Percentiles rank a stretch among this genome's conserved stretches.
phyloP scores from a whole-genome alignment of 768 basidiomycete genomes.

The Mycena galopus region DNA sequence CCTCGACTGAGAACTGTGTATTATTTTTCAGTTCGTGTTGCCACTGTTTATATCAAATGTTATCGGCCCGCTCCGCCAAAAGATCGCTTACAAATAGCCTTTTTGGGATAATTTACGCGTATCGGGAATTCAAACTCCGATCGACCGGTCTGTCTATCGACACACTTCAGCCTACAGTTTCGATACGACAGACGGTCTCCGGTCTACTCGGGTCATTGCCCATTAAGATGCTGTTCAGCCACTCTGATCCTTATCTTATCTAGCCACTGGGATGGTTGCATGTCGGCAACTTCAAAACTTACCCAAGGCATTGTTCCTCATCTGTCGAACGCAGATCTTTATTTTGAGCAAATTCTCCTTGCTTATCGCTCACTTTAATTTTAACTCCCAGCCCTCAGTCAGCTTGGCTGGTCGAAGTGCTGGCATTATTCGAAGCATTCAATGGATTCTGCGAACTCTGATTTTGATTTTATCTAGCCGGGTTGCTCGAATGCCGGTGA shows the following conservation, averaged over 20 bases:
- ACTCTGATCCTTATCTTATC: slow-evolving; percentile 5
- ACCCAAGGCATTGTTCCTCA: neutral
- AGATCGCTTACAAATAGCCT: no score
- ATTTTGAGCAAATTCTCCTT: neutral
- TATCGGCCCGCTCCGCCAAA: no score
- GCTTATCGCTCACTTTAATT: neutral
- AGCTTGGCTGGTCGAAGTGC: neutral
- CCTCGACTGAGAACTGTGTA: no score
- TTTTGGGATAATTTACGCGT: no score
- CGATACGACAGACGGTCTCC: no score
- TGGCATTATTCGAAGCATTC: neutral
- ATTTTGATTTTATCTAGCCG: neutral
- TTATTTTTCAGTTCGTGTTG: no score
- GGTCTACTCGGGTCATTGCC: neutral
- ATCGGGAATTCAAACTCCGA: no score
- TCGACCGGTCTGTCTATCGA: no score
- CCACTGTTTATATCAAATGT: no score
- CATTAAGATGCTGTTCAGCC: slow-evolving; percentile 1
- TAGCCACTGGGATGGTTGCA: neutral
- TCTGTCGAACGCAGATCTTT: neutral
- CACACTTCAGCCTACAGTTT: no score
- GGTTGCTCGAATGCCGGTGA: neutral
- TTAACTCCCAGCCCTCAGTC: neutral
- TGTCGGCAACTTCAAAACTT: neutral
- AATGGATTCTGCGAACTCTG: neutral